Evolutionary conservation across 2,329 filamentous ascomycete genomes (phyloP), one percentile per base, ranked within the genome.

Genomic region (Plenodomus tracheiphilus): DNA sequence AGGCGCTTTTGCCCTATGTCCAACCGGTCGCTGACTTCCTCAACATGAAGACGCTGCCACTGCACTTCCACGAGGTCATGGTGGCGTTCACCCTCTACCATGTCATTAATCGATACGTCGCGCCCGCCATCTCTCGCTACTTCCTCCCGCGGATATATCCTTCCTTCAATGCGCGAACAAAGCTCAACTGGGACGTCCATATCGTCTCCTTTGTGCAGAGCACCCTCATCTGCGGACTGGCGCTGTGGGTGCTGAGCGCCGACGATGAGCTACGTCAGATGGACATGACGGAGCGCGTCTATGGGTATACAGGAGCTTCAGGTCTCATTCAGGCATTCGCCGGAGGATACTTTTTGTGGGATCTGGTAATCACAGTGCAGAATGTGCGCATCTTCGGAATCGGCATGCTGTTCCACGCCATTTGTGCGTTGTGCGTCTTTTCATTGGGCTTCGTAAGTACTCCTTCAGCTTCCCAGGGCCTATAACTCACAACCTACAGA

Each of bases 271-370:
- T 89, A 51, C 77, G 73, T 59, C 74, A 75, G 39, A 89, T 90
- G 83, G 76, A 82, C 62, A 84, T 81, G 76, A 78, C 85, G 62
- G 84, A 85, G 66, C 81, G 87, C 22, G 77, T 94, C 19, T 92
- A 86, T 82, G 89, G 88, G 22, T 94, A 95, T 66, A 88, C 85
- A 7, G 87, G 87, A 22, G 82, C 80, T 15, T 78, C 79, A 25
- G 89, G 86, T 37, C 81, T 93, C 77, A 82, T 92, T 45, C 88
- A 91, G 72, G 86, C 85, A 9, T 80, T 92, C 60, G 89, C 88
- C 1, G 80, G 85, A 18, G 90, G 90, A 9, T 95, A 95, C 70
- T 95, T 95, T 66, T 72, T 93, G 42, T 95, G 89, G 88, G 90
- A 95, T 66, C 72, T 94, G 42, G 75, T 85, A 56, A 81, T 91